Base-by-base conservation (phyloP, 768 basidiomycete species). In the Rhizopogon vulgaris region DNA sequence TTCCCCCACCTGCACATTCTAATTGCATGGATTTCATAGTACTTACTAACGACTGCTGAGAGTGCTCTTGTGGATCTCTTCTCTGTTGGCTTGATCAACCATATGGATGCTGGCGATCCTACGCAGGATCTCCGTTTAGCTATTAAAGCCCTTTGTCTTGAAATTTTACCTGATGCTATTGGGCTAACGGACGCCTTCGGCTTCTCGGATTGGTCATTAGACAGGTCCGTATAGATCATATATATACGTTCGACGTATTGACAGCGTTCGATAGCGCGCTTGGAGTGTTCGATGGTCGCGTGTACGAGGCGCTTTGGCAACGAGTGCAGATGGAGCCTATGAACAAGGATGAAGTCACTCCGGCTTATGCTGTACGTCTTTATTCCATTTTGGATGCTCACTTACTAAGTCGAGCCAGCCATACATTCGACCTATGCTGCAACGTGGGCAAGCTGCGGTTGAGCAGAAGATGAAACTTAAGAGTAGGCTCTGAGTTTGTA, bases 101-200 rank as follows among this genome's bases (percentile, higher is more conserved):
- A 42, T 5, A 28, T 48, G 22, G 60, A 64, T 22, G 41, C 52
- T 30, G 59, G 53, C 4, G 80, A 85, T 55, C 70, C 76, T 1
- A 75, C 78, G 0, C 70, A 73, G 36, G 66, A 63, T 0, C 62
- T 87, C 22, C 78, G 85, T 10, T 59, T 75, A 18, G 69, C 77
- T 4, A 78, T 86, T 53, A 66, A 78, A 25, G 43, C 60, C 5
- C 55, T 78, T 0, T 86, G 83, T 61, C 57, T 66, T 7, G 72
- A 73, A 42, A 56, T 90, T 10, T 63, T 87, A 0, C 82, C 85
- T 0, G 76, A 90, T 52, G 78, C 77, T 5, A 79, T 90, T 49
- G 84, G 81, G 0, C 67, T 90, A 49, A 82, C 76, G 5, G 87
- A 90, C 61, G 80, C 84, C 3, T 88, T 90, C 61, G 83, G 80